Evolutionary conservation across 768 basidiomycete species (phyloP), one percentile per base, ranked within the genome.

Genomic region (Termitomyces bulborhizus): DNA sequence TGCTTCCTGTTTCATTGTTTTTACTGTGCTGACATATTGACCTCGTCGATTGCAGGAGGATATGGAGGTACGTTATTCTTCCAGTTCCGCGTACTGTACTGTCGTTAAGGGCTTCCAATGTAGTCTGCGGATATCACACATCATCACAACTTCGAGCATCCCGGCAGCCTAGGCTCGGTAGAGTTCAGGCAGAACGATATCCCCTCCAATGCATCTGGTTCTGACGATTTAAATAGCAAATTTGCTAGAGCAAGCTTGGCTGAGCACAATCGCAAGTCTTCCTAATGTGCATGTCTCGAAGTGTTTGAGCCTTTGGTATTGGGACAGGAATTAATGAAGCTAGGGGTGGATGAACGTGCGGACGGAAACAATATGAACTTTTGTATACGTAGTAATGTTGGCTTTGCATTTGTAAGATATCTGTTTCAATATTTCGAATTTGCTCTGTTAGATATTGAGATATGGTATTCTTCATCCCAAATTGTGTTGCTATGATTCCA

Each of bases 121-220:
- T 24, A 76, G 63, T 63, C 76, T 48, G 76, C 63, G 7, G 66
- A 75, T 18, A 74, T 83, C 57, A 75, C 77, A 46, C 80, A 83
- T 49, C 78, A 82, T 54, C 78, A 78, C 65, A 71, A 77, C 46
- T 43, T 59, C 21, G 53, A 59, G 45, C 62, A 66, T 46, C 50
- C 54, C 11, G 53, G 49, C 43, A 59, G 56, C 55, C 39, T 43
- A 34, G 41, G 41, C 31, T 32, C 27, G 9, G 48, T 51, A 27
- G 48, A 40, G 24, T 47, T 54, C 48, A 67, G 67, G 56, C 60
- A 62, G 42, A 63, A 65, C 49, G 67, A 68, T 24, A 60, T 66
- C 13, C 64, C 66, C 11, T 61, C 64, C 21, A 36, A 63, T 15
- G 46, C 49, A 13, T 21, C 51, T 36, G 47, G 49, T 29, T 26